Conservation (phyloP, 78 protist species). For the Isochrysis galbana region DNA sequence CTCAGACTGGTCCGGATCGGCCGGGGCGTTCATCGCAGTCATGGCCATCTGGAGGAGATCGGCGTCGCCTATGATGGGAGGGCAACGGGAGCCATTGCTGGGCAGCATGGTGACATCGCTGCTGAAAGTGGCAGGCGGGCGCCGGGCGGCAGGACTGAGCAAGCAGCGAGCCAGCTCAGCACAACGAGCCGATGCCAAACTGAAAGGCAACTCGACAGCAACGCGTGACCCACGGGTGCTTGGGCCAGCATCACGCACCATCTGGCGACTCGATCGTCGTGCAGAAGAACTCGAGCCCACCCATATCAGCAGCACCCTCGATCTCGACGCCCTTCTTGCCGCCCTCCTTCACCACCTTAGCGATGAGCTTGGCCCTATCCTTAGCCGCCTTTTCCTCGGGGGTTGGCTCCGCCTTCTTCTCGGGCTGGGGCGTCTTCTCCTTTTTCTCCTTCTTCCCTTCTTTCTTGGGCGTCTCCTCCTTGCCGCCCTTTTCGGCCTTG, state of each 20-base stretch:
- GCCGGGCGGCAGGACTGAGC: too few relatives aligned
- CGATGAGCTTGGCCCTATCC: background rate
- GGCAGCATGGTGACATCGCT: too few relatives aligned
- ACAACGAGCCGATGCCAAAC: too few relatives aligned
- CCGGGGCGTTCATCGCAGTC: background rate
- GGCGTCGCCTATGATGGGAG: background rate
- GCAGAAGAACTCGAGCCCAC: conserved; percentile 19
- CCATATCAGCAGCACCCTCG: conserved; percentile 26
- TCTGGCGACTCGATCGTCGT: background rate
- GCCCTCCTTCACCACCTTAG: background rate
- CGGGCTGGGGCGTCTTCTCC: background rate
- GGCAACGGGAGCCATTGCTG: too few relatives aligned
- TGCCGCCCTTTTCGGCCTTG: background rate
- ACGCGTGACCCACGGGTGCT: background rate
- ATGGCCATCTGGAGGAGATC: background rate
- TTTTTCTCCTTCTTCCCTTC: background rate
- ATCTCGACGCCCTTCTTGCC: conserved; percentile 4
- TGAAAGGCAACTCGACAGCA: too few relatives aligned
- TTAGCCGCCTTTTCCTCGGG: background rate
- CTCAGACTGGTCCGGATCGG: background rate
- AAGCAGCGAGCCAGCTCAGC: too few relatives aligned
- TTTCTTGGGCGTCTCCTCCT: background rate
- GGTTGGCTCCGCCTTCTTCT: background rate
- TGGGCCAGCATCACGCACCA: background rate
- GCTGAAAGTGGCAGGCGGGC: too few relatives aligned